These are phyloP conservation scores for Podila verticillata DNA, from an alignment of 192 early-diverging fungal genomes.

Conservation along the genomic window DNA sequence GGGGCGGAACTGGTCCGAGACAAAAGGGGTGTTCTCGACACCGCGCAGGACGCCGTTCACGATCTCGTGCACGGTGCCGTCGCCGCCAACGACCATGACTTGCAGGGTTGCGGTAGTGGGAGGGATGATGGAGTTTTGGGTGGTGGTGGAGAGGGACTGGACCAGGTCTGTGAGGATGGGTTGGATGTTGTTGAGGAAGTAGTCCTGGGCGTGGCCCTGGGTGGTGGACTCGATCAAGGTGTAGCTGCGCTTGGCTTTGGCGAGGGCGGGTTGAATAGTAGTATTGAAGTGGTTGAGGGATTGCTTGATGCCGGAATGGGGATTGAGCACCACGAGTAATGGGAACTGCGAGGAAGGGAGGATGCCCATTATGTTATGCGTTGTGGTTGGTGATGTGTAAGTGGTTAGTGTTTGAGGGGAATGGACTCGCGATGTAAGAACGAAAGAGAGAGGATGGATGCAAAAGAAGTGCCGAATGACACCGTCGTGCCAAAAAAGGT, in stretches of 20 bases:
- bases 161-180: conserved; percentile 43
- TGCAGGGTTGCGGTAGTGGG: conserved; percentile 30
- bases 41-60: conserved; percentile 57
- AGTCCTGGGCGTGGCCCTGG: conserved; percentile 24
- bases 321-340: conserved; percentile 52
- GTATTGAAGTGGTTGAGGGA: conserved; percentile 29
- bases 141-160: conserved; percentile 22
- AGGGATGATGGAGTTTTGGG: conserved; percentile 1
- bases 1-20: conserved; percentile 13
- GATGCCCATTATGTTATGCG: conserved; percentile 46
- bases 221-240: conserved; percentile 21
- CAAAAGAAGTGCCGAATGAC: too few species aligned
- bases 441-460: background rate
- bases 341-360: conserved; percentile 22
- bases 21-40: conserved; percentile 17
- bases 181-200: conserved; percentile 43
- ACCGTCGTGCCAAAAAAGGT: too few species aligned
- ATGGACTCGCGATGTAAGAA: background rate
- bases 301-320: conserved; percentile 43
- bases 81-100: conserved; percentile 59
- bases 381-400: background rate
- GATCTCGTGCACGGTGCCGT: conserved; percentile 62
- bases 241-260: conserved; percentile 23
- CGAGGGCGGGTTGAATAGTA: conserved; percentile 52
- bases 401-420: background rate